These are phyloP conservation scores for Rhizoclosmatium globosum DNA, from an alignment of 192 early-diverging fungal species.

Conservation along the genomic window DNA sequence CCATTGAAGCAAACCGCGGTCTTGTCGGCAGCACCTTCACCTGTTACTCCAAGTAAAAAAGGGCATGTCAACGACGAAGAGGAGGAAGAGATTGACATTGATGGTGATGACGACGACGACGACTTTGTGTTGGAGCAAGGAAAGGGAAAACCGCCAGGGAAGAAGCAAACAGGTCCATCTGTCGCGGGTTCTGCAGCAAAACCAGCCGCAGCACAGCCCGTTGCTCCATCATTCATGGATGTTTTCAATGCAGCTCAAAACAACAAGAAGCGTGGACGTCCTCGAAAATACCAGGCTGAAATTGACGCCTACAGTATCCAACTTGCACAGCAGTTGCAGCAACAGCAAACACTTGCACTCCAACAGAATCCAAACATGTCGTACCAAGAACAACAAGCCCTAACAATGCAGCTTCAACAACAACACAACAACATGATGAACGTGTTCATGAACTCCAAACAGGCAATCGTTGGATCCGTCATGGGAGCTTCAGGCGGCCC, in stretches of 20 bases:
- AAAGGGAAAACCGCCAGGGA: neutral
- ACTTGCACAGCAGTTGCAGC: constrained; percentile 19
- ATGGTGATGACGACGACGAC: constrained; percentile 39
- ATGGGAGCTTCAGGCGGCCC: neutral
- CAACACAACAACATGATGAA: constrained; percentile 5
- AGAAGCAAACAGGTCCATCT: neutral
- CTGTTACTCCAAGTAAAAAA: neutral
- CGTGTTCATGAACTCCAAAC: neutral
- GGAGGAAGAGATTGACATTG: constrained; percentile 31
- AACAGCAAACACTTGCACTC: constrained; percentile 15
- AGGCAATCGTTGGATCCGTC: neutral
- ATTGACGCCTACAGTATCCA: constrained; percentile 10
- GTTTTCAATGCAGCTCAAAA: neutral
- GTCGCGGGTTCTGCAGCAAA: neutral
- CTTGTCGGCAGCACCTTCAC: neutral
- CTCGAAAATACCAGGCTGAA: constrained; percentile 16
- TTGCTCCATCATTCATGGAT: constrained; percentile 6
- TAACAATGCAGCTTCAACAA: constrained; percentile 7
- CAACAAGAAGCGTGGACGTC: constrained; percentile 25
- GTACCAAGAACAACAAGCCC: neutral
- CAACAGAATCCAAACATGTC: constrained; percentile 26
- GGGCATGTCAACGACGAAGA: constrained; percentile 7
- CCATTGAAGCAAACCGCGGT: neutral
- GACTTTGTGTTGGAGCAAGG: constrained; percentile 19
- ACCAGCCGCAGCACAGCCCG: neutral